Evolutionary conservation across 257 asterid genomes (phyloP).

Genomic region (Craterostigma plantagineum): DNA sequence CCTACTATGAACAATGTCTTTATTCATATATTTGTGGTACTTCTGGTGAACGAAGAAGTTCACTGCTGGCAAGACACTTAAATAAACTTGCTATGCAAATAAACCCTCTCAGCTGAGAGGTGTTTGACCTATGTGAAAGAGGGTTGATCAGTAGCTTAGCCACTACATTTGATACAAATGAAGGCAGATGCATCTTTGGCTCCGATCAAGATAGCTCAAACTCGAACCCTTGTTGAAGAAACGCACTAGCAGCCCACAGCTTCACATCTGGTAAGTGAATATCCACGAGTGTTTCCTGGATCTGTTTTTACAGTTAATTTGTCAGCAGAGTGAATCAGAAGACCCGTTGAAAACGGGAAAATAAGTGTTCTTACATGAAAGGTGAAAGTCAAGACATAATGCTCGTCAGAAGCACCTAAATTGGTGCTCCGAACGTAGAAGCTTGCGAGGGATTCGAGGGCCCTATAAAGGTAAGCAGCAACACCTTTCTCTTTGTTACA

Average conservation of each 20-base stretch:
- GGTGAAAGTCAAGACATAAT: constrained; percentile 45
- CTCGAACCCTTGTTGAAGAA: constrained; percentile 54
- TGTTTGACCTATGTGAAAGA: no score
- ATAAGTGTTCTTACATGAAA: constrained; percentile 25
- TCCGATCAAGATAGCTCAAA: constrained; percentile 17
- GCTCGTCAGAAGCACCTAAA: constrained; percentile 24
- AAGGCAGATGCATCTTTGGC: neutral
- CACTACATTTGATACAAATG: no score
- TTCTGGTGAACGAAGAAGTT: no score
- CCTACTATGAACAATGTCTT: no score
- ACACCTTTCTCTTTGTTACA: constrained; percentile 33
- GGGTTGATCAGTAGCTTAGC: no score
- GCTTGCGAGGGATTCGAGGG: constrained; percentile 34
- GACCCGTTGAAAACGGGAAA: neutral
- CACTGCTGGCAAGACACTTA: no score
- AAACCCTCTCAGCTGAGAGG: no score
- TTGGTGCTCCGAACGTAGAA: constrained; percentile 34
- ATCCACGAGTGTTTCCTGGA: constrained; percentile 26
- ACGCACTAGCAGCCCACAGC: constrained; percentile 39
- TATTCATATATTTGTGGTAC: no score
- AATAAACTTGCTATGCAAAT: no score
- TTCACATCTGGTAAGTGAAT: constrained; percentile 32
- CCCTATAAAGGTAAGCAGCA: constrained; percentile 30
- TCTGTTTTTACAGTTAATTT: constrained; percentile 17
- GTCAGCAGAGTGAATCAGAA: neutral